Evolutionary conservation across 208 protist species (phyloP).

Genomic region (Balamuthia mandrillaris): DNA sequence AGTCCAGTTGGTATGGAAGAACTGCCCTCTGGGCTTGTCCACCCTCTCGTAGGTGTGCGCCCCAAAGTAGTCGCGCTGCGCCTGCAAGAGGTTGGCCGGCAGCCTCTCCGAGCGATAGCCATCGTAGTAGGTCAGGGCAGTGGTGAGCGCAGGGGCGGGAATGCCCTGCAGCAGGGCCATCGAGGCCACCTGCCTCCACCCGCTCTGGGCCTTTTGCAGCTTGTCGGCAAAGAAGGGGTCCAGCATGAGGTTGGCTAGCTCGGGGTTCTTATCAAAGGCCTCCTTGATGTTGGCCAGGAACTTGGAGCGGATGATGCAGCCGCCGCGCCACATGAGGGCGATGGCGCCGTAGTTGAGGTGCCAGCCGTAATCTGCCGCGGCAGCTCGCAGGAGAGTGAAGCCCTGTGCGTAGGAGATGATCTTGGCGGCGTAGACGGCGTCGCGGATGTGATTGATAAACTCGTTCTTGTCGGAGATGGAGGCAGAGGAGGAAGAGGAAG

Average conservation of each 20-base stretch:
- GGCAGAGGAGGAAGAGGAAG: not conserved
- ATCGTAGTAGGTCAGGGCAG: conserved; percentile 80
- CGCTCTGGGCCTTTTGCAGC: conserved; percentile 51
- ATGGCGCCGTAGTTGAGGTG: conserved; percentile 57
- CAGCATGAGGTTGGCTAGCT: conserved; percentile 68
- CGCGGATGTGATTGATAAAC: conserved; percentile 65
- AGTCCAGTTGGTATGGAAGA: conserved; percentile 75
- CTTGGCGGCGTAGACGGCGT: conserved; percentile 75
- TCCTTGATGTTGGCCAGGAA: conserved; percentile 79
- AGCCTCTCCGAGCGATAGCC: conserved; percentile 64
- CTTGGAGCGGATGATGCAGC: conserved; percentile 85
- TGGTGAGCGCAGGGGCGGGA: conserved; percentile 71
- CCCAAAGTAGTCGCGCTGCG: conserved; percentile 85
- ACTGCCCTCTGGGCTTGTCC: conserved; percentile 60
- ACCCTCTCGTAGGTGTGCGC: conserved; percentile 84
- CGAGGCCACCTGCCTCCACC: conserved; percentile 67
- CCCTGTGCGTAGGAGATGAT: conserved; percentile 78
- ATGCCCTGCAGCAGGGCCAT: conserved; percentile 65
- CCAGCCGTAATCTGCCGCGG: not conserved
- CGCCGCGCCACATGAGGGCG: conserved; percentile 83
- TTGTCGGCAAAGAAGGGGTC: conserved; percentile 73
- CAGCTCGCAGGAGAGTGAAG: conserved; percentile 71
- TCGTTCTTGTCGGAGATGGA: conserved; percentile 43
- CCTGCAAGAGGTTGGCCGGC: conserved; percentile 83
- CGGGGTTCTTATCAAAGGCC: conserved; percentile 70